These are phyloP conservation scores for Globisporangium acanthophoron DNA, from an alignment of 352 stramenopile genomes.

Conservation along the genomic window DNA sequence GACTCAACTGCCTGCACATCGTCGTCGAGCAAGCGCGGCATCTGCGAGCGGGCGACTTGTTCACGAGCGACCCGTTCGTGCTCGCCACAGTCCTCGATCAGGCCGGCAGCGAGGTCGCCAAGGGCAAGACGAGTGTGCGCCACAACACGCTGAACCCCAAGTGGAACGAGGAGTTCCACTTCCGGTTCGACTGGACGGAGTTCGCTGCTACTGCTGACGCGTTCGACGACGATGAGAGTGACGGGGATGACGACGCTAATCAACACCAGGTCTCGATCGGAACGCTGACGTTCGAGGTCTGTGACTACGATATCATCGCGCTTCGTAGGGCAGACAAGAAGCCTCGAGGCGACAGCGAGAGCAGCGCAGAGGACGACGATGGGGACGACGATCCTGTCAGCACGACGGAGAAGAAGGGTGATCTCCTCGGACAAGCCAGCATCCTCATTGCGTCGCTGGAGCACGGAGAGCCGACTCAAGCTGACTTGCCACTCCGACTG, in stretches of 20 bases:
- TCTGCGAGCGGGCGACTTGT: conserved; percentile 45
- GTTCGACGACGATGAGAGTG: not conserved
- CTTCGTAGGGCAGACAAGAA: conserved; percentile 7
- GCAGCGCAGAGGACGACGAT: conserved; percentile 8
- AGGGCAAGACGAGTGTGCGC: conserved; percentile 44
- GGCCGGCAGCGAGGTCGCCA: conserved; percentile 22
- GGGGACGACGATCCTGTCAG: conserved; percentile 1
- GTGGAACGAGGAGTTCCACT: conserved; percentile 72
- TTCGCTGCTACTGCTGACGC: not conserved
- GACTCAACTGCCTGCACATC: conserved; percentile 58
- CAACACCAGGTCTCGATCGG: not conserved
- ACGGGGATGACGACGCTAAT: conserved; percentile 12
- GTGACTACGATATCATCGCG: conserved; percentile 36
- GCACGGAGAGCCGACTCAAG: conserved; percentile 32
- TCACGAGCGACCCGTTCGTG: conserved; percentile 68
- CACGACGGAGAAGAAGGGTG: conserved; percentile 9
- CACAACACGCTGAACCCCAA: conserved; percentile 47
- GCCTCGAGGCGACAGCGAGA: too few relatives aligned
- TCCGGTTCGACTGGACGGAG: conserved; percentile 17
- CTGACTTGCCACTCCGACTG: conserved; percentile 22
- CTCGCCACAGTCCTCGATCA: conserved; percentile 21
- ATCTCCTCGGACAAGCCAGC: conserved; percentile 42
- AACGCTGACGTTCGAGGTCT: conserved; percentile 18
- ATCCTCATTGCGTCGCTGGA: conserved; percentile 36
- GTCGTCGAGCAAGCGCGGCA: conserved; percentile 39